Evolutionary conservation across 2,329 filamentous ascomycete species (phyloP).

Genomic region (Calonectria honghensis): DNA sequence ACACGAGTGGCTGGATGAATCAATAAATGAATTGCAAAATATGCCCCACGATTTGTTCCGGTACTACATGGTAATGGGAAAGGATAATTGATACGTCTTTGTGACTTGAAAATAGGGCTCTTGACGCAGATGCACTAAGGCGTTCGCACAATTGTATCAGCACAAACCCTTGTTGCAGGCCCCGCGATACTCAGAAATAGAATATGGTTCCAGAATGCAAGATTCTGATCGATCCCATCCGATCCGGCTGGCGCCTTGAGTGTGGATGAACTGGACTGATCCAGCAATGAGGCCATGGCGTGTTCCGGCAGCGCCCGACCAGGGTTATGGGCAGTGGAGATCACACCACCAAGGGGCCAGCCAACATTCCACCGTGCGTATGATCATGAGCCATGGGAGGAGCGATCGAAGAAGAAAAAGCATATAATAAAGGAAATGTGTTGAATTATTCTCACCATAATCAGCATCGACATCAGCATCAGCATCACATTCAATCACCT

Average conservation of each 20-base stretch:
- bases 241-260: not conserved
- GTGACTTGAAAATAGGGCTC: not conserved
- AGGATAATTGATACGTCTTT: not conserved
- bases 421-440: conserved; percentile 10
- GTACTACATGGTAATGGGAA: too few species aligned
- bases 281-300: not conserved
- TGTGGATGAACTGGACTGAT: not conserved
- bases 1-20: not conserved
- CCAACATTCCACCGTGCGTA: conserved; percentile 1
- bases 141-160: not conserved
- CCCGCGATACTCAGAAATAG: not conserved
- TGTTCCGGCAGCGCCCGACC: conserved; percentile 8
- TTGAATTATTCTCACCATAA: not conserved
- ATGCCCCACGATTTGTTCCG: not conserved
- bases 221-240: conserved; percentile 11
- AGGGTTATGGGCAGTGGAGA: conserved; percentile 10
- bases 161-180: too few species aligned
- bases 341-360: not conserved
- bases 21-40: not conserved
- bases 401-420: not conserved
- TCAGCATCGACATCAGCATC: conserved; percentile 3
- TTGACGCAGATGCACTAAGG: not conserved
- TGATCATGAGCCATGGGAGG: not conserved
- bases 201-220: conserved; percentile 6
- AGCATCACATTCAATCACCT: conserved; percentile 20